phyloP scores from a whole-genome alignment of 176 grass and related monocot genomes.

The Zoysia japonica region DNA sequence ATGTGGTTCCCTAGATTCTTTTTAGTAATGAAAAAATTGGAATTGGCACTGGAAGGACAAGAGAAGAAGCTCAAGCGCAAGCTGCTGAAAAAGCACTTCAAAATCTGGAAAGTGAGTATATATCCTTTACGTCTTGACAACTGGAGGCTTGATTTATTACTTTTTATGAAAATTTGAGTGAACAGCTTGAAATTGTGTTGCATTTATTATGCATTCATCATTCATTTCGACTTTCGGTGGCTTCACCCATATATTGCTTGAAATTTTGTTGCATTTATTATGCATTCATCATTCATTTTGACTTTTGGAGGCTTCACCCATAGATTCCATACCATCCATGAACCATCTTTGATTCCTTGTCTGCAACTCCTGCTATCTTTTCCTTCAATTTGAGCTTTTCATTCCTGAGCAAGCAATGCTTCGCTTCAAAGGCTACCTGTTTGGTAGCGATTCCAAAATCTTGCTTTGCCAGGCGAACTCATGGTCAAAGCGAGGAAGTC shows the following conservation, averaged over 20 bases:
- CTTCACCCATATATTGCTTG: neutral
- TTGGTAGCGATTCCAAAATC: neutral
- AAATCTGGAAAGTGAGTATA: constrained; percentile 74
- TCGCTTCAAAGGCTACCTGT: neutral
- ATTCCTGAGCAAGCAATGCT: neutral
- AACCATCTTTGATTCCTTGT: constrained; percentile 1
- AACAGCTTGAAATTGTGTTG: neutral
- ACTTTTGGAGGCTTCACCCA: neutral
- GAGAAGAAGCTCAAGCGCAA: constrained; percentile 84
- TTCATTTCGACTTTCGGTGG: neutral
- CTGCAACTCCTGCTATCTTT: constrained; percentile 2
- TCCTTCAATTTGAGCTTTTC: neutral
- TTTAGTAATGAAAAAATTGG: constrained; percentile 94
- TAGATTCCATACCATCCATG: neutral
- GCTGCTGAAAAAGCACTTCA: constrained; percentile 90
- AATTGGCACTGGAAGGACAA: constrained; percentile 83
- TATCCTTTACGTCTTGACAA: neutral
- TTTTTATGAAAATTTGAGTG: neutral
- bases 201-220: neutral
- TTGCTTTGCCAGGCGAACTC: neutral
- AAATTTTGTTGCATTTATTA: neutral
- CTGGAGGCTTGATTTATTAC: neutral
- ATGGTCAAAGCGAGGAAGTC: neutral
- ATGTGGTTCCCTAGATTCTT: constrained; percentile 60
- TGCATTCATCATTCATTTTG: neutral